Conservation (phyloP, 768 basidiomycete species). For the Boletus rubescentipes region DNA sequence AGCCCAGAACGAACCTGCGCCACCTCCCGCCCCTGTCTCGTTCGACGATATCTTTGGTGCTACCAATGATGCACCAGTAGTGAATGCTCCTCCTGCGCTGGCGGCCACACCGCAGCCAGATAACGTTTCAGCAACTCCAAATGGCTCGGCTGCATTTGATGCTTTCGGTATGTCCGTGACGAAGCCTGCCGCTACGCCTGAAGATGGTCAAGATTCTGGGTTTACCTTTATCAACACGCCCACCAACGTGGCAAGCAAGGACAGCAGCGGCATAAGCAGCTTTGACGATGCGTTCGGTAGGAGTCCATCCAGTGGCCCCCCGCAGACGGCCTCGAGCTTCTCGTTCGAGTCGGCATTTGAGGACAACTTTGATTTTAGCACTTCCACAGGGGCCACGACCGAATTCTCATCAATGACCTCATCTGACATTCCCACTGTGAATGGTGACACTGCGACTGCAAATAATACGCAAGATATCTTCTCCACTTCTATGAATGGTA, state of each 20-base stretch:
- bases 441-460: conserved; percentile 19
- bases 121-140: conserved; percentile 15
- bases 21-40: conserved; percentile 23
- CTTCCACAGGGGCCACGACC: conserved; percentile 36
- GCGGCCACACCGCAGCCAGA: conserved; percentile 19
- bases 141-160: conserved; percentile 30
- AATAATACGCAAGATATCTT: conserved; percentile 15
- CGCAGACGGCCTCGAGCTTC: conserved; percentile 39
- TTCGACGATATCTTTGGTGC: conserved; percentile 62
- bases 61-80: conserved; percentile 18
- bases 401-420: conserved; percentile 30
- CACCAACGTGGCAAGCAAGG: conserved; percentile 10
- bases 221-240: conserved; percentile 22
- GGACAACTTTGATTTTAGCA: conserved; percentile 62
- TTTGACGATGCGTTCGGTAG: conserved; percentile 77
- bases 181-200: conserved; percentile 15
- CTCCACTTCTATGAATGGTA: conserved; percentile 13
- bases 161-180: conserved; percentile 39
- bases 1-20: no score
- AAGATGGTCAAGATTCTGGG: conserved; percentile 19
- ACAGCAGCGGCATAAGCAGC: conserved; percentile 44
- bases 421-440: conserved; percentile 20
- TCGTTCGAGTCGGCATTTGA: conserved; percentile 68
- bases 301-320: conserved; percentile 39
- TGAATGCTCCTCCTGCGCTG: conserved; percentile 18